Percentiles rank a stretch among this genome's conserved stretches.
Conservation (phyloP, 257 asterid genomes). For the Nicotiana noctiflora region DNA sequence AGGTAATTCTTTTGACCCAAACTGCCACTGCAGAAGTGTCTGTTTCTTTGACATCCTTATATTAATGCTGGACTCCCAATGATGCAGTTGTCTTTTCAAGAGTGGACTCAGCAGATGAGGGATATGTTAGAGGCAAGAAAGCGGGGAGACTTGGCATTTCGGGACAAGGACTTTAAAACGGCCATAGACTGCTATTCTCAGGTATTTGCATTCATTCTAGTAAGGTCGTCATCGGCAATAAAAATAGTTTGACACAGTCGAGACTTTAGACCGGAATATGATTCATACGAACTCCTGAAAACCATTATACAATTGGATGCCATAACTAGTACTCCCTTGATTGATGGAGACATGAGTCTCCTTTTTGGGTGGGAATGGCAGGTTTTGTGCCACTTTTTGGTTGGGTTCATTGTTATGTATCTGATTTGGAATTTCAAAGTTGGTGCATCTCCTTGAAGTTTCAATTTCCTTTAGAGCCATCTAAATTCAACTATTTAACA, state of each 20-base stretch:
- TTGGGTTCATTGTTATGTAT: not conserved
- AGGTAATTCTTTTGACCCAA: slow-evolving; percentile 42
- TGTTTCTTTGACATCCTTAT: slow-evolving; percentile 8
- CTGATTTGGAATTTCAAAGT: not conserved
- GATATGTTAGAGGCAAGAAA: slow-evolving; percentile 93
- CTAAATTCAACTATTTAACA: not conserved
- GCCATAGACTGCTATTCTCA: slow-evolving; percentile 86
- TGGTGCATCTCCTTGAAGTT: not conserved
- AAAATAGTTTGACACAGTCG: not conserved
- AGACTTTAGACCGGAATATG: not conserved
- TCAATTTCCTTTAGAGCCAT: not conserved
- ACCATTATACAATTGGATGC: not conserved
- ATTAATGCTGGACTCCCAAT: slow-evolving; percentile 8
- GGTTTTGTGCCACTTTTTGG: not conserved
- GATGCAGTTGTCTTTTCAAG: slow-evolving; percentile 87
- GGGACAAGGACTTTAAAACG: slow-evolving; percentile 86
- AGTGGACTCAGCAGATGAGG: slow-evolving; percentile 98
- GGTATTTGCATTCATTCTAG: slow-evolving; percentile 29
- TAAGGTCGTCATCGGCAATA: not conserved
- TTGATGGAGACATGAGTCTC: not conserved
- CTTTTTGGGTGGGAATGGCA: not conserved
- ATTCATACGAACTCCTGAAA: not conserved
- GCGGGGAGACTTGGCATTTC: slow-evolving; percentile 94
- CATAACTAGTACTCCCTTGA: not conserved
- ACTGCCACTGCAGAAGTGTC: not conserved